Conservation (phyloP, 78 protist genomes). For the Thecamonas trahens region DNA sequence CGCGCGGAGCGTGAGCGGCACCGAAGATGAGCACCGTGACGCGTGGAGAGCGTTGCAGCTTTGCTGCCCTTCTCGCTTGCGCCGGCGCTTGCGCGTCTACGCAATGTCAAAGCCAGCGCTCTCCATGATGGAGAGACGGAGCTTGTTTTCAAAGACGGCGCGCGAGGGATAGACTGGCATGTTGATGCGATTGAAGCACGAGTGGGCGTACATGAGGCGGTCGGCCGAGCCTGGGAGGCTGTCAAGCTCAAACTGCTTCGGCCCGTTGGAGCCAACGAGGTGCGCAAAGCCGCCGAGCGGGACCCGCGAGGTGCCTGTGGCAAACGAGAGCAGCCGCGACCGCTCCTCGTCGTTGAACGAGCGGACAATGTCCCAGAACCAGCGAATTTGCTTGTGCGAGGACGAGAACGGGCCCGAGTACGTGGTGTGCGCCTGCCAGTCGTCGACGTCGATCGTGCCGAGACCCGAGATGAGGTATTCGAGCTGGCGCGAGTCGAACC, state of each 20-base stretch:
- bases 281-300: slow-evolving; percentile 67
- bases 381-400: slow-evolving; percentile 28
- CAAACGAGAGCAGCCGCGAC: slow-evolving; percentile 72
- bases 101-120: too few relatives aligned
- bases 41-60: too few relatives aligned
- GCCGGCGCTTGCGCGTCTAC: too few relatives aligned
- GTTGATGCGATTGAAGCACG: slow-evolving; percentile 48
- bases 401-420: slow-evolving; percentile 39
- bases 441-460: slow-evolving; percentile 78
- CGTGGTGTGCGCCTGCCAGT: slow-evolving; percentile 52
- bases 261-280: slow-evolving; percentile 20
- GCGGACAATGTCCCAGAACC: slow-evolving; percentile 75
- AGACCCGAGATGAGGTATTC: slow-evolving; percentile 75
- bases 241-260: slow-evolving; percentile 17
- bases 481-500: slow-evolving; percentile 80
- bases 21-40: too few relatives aligned
- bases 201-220: slow-evolving; percentile 42
- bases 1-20: too few relatives aligned
- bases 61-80: too few relatives aligned
- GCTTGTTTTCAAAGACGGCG: too few relatives aligned
- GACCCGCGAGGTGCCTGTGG: slow-evolving; percentile 67
- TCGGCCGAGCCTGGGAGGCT: not conserved
- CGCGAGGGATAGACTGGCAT: too few relatives aligned
- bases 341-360: slow-evolving; percentile 38
- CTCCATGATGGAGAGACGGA: too few relatives aligned